Evolutionary conservation across 306 rosid genomes (phyloP).

Genomic region (Acmispon strigosus): DNA sequence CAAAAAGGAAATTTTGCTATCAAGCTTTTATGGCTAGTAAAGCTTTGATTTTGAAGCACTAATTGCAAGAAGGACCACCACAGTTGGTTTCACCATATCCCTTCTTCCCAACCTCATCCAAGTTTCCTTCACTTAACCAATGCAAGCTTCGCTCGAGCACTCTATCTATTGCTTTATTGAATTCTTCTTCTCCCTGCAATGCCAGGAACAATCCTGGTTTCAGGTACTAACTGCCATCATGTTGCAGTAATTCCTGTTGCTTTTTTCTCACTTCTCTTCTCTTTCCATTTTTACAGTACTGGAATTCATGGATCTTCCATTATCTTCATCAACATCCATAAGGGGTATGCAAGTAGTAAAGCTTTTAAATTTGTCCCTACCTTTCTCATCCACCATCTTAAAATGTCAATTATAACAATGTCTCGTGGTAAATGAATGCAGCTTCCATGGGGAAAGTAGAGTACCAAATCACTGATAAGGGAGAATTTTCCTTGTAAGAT

Average conservation of each 20-base stretch:
- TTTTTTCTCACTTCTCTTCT: background rate
- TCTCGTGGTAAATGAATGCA: constrained; percentile 37
- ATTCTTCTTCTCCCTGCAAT: constrained; percentile 33
- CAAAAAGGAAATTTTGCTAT: constrained; percentile 2
- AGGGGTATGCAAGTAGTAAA: constrained; percentile 41
- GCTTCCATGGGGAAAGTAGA: constrained; percentile 80
- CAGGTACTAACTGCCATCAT: constrained; percentile 47
- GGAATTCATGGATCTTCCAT: constrained; percentile 61
- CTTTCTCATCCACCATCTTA: background rate
- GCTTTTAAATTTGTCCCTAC: background rate
- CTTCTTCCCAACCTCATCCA: constrained; percentile 15
- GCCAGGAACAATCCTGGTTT: constrained; percentile 89
- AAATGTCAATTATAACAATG: constrained; percentile 9
- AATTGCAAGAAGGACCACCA: constrained; percentile 32
- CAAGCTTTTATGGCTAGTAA: constrained; percentile 30
- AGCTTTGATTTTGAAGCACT: background rate
- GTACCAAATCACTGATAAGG: constrained; percentile 56
- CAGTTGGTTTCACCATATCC: constrained; percentile 26
- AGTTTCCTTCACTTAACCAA: constrained; percentile 15
- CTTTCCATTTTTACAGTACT: constrained; percentile 39
- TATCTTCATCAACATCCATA: constrained; percentile 54
- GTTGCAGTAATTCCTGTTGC: background rate
- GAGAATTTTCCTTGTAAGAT: constrained; percentile 74
- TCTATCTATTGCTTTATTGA: too few species aligned
- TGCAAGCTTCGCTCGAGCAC: background rate